Base-by-base conservation (phyloP, 306 rosid species). In the Fagus sylvatica region DNA sequence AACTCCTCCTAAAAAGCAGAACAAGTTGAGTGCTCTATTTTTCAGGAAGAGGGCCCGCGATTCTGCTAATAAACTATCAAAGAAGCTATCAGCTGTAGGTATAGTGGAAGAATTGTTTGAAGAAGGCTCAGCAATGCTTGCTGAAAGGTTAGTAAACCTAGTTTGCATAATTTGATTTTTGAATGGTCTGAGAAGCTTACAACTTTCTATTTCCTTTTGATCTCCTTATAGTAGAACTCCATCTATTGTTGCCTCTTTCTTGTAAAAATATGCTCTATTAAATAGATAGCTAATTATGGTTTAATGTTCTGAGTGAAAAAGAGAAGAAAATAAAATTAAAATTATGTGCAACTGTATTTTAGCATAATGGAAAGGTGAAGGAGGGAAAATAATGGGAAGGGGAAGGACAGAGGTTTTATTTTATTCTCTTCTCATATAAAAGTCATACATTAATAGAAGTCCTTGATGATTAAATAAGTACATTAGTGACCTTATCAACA, bases 81-180 rank as follows among this genome's bases (percentile, higher is more conserved):
- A 92, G 87, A 94, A 89, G 84, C 91, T 94, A 60, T 92, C 97
- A 30, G 89, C 98, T 76, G 82, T 89, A 66, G 90, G 89, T 71
- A 84, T 90, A 53, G 97, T 94, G 70, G 98, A 94, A 79, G 98
- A 94, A 78, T 79, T 94, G 43, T 94, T 94, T 48, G 98, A 94
- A 89, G 98, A 94, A 80, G 97, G 98, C 76, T 94, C 98, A 1
- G 98, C 98, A 7, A 90, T 94, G 98, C 97, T 94, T 77, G 98
- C 98, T 69, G 98, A 94, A 87, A 92, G 98, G 98, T 94, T 51
- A 73, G 77, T 36, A 57, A 56, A 4, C 68, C 34, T 59, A 5
- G 66, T 57, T 56, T 39, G 9, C 53, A 30, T 17, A 2, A 6
- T 51, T 80, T 77, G 62, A 67, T 10, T 62, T 49, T 33, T 62